Conservation (phyloP, 805 yeast genomes). For the Ogataea degrootiae region DNA sequence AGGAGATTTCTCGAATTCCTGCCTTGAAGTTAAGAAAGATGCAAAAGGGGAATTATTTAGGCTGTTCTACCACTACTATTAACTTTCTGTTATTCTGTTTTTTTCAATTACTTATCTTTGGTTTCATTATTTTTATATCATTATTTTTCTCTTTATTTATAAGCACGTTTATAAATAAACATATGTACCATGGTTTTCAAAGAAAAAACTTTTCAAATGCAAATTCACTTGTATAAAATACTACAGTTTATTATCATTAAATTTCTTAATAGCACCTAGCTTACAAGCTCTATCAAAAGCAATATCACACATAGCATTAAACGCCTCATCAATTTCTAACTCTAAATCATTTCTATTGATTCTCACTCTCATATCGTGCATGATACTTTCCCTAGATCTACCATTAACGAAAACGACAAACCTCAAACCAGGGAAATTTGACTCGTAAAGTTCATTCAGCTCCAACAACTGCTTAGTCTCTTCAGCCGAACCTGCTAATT, state of each 20-base stretch:
- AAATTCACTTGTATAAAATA: neutral
- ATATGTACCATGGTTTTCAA: no score
- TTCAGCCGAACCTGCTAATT: conserved; percentile 46
- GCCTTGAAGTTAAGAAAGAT: no score
- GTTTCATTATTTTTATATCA: no score
- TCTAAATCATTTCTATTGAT: conserved; percentile 51
- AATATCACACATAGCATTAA: conserved; percentile 88
- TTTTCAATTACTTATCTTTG: no score
- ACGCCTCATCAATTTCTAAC: conserved; percentile 60
- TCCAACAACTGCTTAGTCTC: conserved; percentile 46
- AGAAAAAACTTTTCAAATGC: no score
- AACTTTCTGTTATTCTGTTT: no score
- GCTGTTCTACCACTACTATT: no score
- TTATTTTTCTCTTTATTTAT: no score
- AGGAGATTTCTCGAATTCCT: no score
- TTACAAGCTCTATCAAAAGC: conserved; percentile 74
- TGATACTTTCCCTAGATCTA: conserved; percentile 58
- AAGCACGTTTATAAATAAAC: no score
- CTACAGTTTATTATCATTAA: no score
- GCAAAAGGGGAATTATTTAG: no score
- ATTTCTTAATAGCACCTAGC: conserved; percentile 30
- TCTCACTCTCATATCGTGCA: conserved; percentile 56
- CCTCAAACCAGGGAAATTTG: conserved; percentile 57
- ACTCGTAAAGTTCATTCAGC: conserved; percentile 48
- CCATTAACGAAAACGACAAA: conserved; percentile 92